Evolutionary conservation across 2,329 filamentous ascomycete species (phyloP), one percentile per base, ranked within the genome.

Genomic region (Berkeleyomyces rouxiae): DNA sequence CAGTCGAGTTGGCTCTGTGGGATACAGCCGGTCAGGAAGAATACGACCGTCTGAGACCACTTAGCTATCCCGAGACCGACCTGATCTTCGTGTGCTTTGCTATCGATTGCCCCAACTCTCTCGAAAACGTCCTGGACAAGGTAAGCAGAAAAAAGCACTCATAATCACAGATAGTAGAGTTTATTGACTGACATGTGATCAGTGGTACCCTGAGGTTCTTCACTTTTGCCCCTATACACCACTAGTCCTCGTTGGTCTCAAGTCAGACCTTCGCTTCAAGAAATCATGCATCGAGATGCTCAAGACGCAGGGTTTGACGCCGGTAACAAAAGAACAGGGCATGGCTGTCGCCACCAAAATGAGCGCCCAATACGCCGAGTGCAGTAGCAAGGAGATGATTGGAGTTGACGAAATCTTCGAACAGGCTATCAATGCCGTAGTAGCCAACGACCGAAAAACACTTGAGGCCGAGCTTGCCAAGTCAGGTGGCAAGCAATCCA

Each of bases 201-300:
- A 97, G 93, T 99, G 93, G 93, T 99, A 96, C 71, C 93, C 93
- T 65, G 93, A 99, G 78, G 93, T 99, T 69, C 84, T 97, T 63
- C 93, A 99, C 76, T 99, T 99, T 79, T 97, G 93, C 76, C 93
- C 93, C 13, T 96, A 93, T 70, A 97, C 92, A 1, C 93, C 93
- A 33, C 85, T 99, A 67, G 87, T 99, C 71, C 88, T 99, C 63
- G 88, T 96, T 68, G 93, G 92, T 64, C 85, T 99, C 71, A 99
- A 99, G 76, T 96, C 92, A 33, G 93, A 99, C 74, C 85, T 99
- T 65, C 90, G 93, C 70, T 83, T 86, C 76, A 97, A 97, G 80
- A 87, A 89, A 75, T 92, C 90, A 61, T 97, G 93, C 76, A 96
- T 97, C 75, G 93, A 99, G 72, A 90, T 99, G 73, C 89, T 99